These are phyloP conservation scores for Mycena sp. DNA, from an alignment of 1,284 basidiomycete species.

Conservation along the genomic window DNA sequence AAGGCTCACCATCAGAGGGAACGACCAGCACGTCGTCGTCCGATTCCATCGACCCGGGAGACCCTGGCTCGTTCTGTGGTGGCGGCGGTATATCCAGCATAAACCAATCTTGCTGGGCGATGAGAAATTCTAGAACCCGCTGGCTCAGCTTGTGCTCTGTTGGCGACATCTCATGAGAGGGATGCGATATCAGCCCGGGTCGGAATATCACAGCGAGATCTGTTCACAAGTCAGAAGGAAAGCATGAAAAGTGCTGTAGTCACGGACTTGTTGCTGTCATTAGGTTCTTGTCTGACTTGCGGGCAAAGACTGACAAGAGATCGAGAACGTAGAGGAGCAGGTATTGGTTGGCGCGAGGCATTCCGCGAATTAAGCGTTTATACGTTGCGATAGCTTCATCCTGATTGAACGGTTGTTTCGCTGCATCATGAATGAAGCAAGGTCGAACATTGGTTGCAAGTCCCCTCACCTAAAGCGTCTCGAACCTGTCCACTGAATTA, in stretches of 20 bases:
- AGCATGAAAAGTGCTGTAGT: background rate
- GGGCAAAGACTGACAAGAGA: slow-evolving; percentile 93
- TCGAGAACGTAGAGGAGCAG: slow-evolving; percentile 96
- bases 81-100: slow-evolving; percentile 84
- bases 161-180: slow-evolving; percentile 83
- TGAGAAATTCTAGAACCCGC: slow-evolving; percentile 93
- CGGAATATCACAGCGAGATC: slow-evolving; percentile 96
- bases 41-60: slow-evolving; percentile 35
- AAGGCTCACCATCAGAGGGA: slow-evolving; percentile 57
- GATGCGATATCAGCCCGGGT: slow-evolving; percentile 91
- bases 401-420: slow-evolving; percentile 70
- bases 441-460: background rate
- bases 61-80: slow-evolving; percentile 40
- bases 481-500: slow-evolving; percentile 71
- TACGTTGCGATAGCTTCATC: slow-evolving; percentile 81
- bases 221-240: slow-evolving; percentile 41
- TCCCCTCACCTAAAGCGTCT: slow-evolving; percentile 72
- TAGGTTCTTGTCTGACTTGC: slow-evolving; percentile 90
- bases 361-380: slow-evolving; percentile 84
- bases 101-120: slow-evolving; percentile 89
- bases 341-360: slow-evolving; percentile 93
- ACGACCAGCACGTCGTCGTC: slow-evolving; percentile 42
- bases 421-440: slow-evolving; percentile 46
- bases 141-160: slow-evolving; percentile 89
- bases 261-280: slow-evolving; percentile 93